Conservation (phyloP, 2,329 filamentous ascomycete genomes). For the Penicillium sp. region DNA sequence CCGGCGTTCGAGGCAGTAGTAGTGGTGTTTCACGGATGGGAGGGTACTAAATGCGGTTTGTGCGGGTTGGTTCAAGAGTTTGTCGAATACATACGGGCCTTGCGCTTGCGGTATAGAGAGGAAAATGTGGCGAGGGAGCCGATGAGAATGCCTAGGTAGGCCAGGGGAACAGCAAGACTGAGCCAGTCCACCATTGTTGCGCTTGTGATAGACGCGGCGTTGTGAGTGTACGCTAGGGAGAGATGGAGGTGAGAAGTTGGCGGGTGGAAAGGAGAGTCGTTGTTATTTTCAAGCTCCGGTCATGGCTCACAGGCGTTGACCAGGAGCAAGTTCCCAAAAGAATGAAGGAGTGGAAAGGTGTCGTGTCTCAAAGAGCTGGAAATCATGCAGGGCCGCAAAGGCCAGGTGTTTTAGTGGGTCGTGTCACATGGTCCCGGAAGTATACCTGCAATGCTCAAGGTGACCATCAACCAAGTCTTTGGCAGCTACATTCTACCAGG, state of each 20-base stretch:
- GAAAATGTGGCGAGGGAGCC: slow-evolving; percentile 91
- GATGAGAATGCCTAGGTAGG: slow-evolving; percentile 82
- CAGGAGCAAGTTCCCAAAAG: neutral
- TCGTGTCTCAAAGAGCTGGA: slow-evolving; percentile 13
- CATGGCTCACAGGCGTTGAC: slow-evolving; percentile 8
- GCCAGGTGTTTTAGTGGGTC: slow-evolving; percentile 30
- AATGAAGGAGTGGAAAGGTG: slow-evolving; percentile 5
- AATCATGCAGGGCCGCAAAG: slow-evolving; percentile 17
- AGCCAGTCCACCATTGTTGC: slow-evolving; percentile 65
- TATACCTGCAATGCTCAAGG: slow-evolving; percentile 3
- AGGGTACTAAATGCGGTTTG: neutral
- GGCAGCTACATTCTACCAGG: too few species aligned
- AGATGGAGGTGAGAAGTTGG: slow-evolving; percentile 1
- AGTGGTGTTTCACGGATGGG: neutral
- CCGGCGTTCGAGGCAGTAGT: too few species aligned
- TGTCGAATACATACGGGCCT: slow-evolving; percentile 61
- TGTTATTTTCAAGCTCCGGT: slow-evolving; percentile 10
- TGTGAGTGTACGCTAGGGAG: neutral
- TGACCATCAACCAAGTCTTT: neutral
- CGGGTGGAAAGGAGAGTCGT: neutral
- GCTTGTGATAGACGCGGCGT: slow-evolving; percentile 24
- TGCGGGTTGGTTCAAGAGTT: neutral
- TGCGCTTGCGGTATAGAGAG: slow-evolving; percentile 86
- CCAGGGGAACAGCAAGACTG: slow-evolving; percentile 79
- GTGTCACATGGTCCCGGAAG: slow-evolving; percentile 24